phyloP scores from a whole-genome alignment of 345 rosid genomes.

The Excoecaria agallocha region DNA sequence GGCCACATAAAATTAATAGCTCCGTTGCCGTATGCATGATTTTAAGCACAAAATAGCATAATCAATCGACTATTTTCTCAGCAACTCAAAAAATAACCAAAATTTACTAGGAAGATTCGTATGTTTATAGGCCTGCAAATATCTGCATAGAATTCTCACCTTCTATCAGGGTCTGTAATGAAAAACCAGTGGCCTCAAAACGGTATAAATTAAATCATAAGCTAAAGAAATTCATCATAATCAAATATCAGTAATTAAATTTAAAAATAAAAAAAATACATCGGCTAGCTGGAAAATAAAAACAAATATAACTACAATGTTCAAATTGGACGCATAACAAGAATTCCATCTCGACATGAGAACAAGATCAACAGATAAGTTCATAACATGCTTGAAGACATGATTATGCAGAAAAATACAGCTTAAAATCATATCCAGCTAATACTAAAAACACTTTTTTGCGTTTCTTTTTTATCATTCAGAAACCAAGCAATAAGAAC shows the following conservation, averaged over 20 bases:
- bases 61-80: neutral
- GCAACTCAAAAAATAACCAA: neutral
- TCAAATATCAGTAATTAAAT: neutral
- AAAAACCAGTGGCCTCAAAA: neutral
- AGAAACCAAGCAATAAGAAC: no score
- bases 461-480: no score
- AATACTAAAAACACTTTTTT: neutral
- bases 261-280: neutral
- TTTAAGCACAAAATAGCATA: neutral
- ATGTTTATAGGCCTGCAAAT: constrained; percentile 5
- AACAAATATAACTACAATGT: neutral
- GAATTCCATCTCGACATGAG: neutral
- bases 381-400: neutral
- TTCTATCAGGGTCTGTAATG: neutral
- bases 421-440: neutral
- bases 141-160: neutral
- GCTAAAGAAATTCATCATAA: neutral
- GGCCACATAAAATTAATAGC: neutral
- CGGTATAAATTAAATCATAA: neutral
- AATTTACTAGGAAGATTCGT: neutral
- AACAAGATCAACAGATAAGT: neutral
- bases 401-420: neutral
- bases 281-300: neutral
- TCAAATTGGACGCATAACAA: neutral
- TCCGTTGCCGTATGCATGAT: neutral